Conservation (phyloP, 257 asterid species). For the Forsythia viridissima region DNA sequence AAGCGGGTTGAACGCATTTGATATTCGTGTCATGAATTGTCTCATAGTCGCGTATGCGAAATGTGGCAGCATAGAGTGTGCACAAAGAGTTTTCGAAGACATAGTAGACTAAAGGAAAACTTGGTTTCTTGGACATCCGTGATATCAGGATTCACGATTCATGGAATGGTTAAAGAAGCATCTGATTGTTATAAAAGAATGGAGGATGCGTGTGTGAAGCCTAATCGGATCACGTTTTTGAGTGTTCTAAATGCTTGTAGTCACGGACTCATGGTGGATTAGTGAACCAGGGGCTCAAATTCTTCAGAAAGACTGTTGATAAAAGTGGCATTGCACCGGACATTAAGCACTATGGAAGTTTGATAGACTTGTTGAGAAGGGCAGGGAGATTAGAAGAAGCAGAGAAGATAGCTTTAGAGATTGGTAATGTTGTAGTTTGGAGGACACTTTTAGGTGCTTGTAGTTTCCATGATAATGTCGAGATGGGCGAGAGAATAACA, state of each 20-base stretch:
- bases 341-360: constrained; percentile 62
- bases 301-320: constrained; percentile 55
- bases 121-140: constrained; percentile 77
- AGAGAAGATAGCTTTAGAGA: constrained; percentile 51
- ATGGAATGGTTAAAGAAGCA: constrained; percentile 75
- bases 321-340: constrained; percentile 44
- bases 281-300: constrained; percentile 62
- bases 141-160: constrained; percentile 68
- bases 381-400: constrained; percentile 85
- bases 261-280: constrained; percentile 80
- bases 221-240: constrained; percentile 61
- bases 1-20: constrained; percentile 45
- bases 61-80: constrained; percentile 56
- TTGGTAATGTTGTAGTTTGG: constrained; percentile 59
- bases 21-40: constrained; percentile 65
- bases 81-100: constrained; percentile 47
- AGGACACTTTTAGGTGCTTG: constrained; percentile 81
- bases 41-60: constrained; percentile 70
- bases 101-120: constrained; percentile 41
- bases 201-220: constrained; percentile 45
- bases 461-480: constrained; percentile 65
- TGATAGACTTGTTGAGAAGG: constrained; percentile 78
- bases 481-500: constrained; percentile 63
- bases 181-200: constrained; percentile 42
- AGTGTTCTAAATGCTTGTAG: constrained; percentile 66